Percentiles rank a stretch among this genome's conserved stretches.
Conservation (phyloP, 441 rosid species). For the Arabidopsis lyrata region DNA sequence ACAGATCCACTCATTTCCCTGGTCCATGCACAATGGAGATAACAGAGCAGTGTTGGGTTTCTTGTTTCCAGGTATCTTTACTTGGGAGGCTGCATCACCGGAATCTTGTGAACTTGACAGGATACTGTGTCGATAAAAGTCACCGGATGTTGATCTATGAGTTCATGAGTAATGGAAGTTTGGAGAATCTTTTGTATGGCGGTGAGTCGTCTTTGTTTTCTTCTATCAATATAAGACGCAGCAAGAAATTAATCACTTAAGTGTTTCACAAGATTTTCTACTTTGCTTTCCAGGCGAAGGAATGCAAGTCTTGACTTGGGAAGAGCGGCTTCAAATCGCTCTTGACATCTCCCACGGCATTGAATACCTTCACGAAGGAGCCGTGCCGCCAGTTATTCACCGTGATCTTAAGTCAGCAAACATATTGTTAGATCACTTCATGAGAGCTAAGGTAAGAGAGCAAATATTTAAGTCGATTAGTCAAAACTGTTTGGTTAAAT, state of each 20-base stretch:
- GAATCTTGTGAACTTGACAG: conserved; percentile 91
- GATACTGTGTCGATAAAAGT: conserved; percentile 91
- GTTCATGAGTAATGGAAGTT: conserved; percentile 97
- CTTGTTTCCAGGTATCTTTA: conserved; percentile 64
- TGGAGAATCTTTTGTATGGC: conserved; percentile 73
- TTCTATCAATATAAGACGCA: background rate
- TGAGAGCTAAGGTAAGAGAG: conserved; percentile 89
- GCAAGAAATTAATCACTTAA: conserved; percentile 1
- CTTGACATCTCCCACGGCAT: conserved; percentile 95
- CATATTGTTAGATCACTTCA: conserved; percentile 82
- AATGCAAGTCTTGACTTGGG: conserved; percentile 68
- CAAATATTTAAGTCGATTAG: background rate
- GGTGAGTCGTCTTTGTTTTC: conserved; percentile 53
- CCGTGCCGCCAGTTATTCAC: conserved; percentile 93
- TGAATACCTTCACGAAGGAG: conserved; percentile 99
- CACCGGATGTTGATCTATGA: conserved; percentile 82
- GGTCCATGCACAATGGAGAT: conserved; percentile 11
- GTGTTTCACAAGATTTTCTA: conserved; percentile 22
- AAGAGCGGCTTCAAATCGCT: conserved; percentile 84
- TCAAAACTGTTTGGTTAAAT: conserved; percentile 2
- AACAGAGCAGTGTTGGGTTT: conserved; percentile 27
- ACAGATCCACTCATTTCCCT: background rate
- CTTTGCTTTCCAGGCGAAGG: conserved; percentile 56
- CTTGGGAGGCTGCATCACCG: conserved; percentile 96
- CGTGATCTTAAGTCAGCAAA: conserved; percentile 97